Base-by-base conservation (phyloP, 108 stramenopile genomes). In the Conticribra guillardii region DNA sequence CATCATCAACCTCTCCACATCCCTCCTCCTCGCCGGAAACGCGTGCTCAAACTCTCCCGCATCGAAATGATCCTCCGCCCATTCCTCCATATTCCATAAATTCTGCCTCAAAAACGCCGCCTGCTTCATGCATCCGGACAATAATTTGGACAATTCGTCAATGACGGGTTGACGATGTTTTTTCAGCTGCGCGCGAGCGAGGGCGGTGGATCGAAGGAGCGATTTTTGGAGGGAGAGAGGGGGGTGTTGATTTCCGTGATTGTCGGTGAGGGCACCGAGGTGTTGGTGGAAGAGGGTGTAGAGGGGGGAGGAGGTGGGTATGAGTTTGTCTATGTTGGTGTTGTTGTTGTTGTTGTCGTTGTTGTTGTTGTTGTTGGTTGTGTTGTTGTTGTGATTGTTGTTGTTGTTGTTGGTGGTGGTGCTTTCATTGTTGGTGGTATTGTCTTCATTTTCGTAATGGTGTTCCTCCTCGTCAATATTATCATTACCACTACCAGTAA, bases 71-170 rank as follows among this genome's bases (percentile, higher is more conserved):
- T 61, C 30, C 21, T 60, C 51, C 16, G 58, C 57, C 22, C 56
- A 67, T 41, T 17, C 18, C 61, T 75, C 74, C 51, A 75, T 54
- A 33, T 75, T 75, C 58, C 48, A 58, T 21, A 67, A 52, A 64
- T 75, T 75, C 60, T 75, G 74, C 37, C 66, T 60, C 24, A 75
- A 45, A 44, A 75, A 75, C 2, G 45, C 65, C 22, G 65, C 22
- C 51, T 75, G 74, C 29, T 66, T 60, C 41, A 75, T 47, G 16
- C 52, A 54, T 22, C 31, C 17, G 17, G 48, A 7, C 16, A 67
- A 54, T 0, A 74, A 28, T 32, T 74, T 74, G 47, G 73, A 52
- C 19, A 74, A 58, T 19, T 74, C 73, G 3, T 48, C 57, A 19
- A 56, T 34, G 19, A 66, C 16, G 21, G 15, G 44, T n/a, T 59